Percentiles rank a stretch among this genome's conserved stretches.
phyloP scores from a whole-genome alignment of 2,329 filamentous ascomycete species.

The Lasiodiplodia citricola region DNA sequence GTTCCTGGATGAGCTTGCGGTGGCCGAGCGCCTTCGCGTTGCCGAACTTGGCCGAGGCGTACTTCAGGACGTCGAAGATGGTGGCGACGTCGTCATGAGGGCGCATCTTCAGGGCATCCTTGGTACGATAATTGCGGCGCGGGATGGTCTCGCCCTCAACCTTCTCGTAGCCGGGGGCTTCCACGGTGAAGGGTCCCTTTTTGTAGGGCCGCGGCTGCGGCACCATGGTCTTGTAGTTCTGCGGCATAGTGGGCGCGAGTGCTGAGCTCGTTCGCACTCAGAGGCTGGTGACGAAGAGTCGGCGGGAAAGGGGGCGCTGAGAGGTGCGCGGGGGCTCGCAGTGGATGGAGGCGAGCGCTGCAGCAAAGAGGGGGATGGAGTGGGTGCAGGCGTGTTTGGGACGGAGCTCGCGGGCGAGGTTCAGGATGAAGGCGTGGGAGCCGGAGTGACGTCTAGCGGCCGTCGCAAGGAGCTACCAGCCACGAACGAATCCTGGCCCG shows the following conservation, averaged over 20 bases:
- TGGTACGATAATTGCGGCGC: slow-evolving; percentile 73
- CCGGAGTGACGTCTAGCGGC: slow-evolving; percentile 17
- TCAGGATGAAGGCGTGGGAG: slow-evolving; percentile 2
- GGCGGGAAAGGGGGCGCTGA: not conserved
- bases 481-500: not conserved
- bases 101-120: slow-evolving; percentile 69
- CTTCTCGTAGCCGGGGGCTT: slow-evolving; percentile 70
- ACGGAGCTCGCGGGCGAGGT: slow-evolving; percentile 11
- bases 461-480: slow-evolving; percentile 17
- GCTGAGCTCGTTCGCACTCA: slow-evolving; percentile 23
- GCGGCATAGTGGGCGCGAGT: slow-evolving; percentile 36
- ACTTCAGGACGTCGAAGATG: slow-evolving; percentile 77
- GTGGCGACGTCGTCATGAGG: slow-evolving; percentile 75
- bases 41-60: slow-evolving; percentile 64
- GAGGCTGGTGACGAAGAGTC: slow-evolving; percentile 2
- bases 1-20: slow-evolving; percentile 75
- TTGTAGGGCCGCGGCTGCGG: slow-evolving; percentile 58
- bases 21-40: slow-evolving; percentile 64
- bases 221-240: slow-evolving; percentile 54
- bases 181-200: slow-evolving; percentile 76
- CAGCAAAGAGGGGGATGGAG: not conserved
- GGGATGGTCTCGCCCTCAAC: slow-evolving; percentile 84
- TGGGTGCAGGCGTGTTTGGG: not conserved
- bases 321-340: not conserved
- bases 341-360: slow-evolving; percentile 1